Evolutionary conservation across 768 basidiomycete species (phyloP).

Genomic region (Chalciporus piperatus): DNA sequence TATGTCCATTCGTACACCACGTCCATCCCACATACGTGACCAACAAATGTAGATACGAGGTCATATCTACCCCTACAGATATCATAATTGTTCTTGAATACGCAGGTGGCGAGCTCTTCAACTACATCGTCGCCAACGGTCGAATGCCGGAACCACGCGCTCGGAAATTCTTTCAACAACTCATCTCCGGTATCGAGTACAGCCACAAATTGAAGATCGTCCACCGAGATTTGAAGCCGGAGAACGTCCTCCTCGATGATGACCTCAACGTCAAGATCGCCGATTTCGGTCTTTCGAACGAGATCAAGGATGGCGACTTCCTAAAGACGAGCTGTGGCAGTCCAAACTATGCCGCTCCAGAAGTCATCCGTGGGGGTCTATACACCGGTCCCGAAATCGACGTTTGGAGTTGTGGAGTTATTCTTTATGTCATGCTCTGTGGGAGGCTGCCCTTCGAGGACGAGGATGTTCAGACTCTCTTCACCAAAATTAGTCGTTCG

Average conservation of each 20-base stretch:
- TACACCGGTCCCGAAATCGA: conserved; percentile 99
- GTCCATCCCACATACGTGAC: conserved; percentile 7
- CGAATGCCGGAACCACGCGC: conserved; percentile 86
- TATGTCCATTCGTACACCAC: conserved; percentile 35
- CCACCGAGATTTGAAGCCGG: conserved; percentile 96
- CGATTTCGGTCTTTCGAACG: conserved; percentile 97
- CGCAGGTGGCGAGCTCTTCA: conserved; percentile 95
- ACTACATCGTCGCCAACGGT: conserved; percentile 95
- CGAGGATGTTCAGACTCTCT: conserved; percentile 88
- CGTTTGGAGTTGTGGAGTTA: conserved; percentile 99
- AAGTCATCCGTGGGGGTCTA: conserved; percentile 91
- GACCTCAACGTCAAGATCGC: conserved; percentile 94
- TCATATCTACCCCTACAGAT: conserved; percentile 90
- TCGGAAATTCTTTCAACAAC: conserved; percentile 95
- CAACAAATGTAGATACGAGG: conserved; percentile 59
- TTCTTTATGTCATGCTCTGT: conserved; percentile 96
- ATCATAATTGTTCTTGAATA: conserved; percentile 99
- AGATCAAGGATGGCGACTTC: conserved; percentile 96
- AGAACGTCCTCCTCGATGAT: conserved; percentile 87
- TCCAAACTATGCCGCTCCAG: conserved; percentile 98
- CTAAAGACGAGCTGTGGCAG: conserved; percentile 96
- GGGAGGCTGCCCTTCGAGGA: conserved; percentile 97
- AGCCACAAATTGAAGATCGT: conserved; percentile 96
- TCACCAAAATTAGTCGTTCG: conserved; percentile 91
- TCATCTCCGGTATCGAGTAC: conserved; percentile 96